These are phyloP conservation scores for Entophlyctis luteolus DNA, from an alignment of 192 early-diverging fungal species.

Conservation along the genomic window DNA sequence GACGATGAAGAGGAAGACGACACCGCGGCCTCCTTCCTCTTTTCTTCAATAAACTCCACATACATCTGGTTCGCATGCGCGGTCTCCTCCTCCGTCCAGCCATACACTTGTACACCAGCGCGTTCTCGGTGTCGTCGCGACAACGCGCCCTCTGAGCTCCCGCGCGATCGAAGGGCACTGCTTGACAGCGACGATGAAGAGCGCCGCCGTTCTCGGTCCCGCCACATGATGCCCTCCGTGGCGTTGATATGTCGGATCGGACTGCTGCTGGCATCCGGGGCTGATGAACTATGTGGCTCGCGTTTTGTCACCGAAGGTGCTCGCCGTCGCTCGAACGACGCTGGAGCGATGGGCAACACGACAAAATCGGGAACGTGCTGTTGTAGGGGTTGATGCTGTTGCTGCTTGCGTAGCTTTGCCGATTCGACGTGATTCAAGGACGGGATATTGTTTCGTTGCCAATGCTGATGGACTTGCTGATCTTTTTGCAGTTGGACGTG, in stretches of 20 bases:
- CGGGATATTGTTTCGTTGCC: background rate
- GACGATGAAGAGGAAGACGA: no score
- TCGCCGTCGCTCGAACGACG: constrained; percentile 12
- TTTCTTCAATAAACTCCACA: constrained; percentile 8
- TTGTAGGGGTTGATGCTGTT: no score
- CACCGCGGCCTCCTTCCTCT: no score
- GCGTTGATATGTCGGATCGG: background rate
- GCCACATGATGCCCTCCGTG: background rate
- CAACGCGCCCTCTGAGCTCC: background rate
- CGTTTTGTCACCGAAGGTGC: background rate
- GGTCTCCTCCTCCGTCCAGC: constrained; percentile 16
- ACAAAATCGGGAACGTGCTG: constrained; percentile 19
- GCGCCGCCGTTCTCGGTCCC: background rate
- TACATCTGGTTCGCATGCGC: constrained; percentile 2
- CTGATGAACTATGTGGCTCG: background rate
- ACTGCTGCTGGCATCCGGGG: background rate
- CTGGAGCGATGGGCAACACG: constrained; percentile 19
- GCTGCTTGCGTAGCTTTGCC: no score
- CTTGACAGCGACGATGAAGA: background rate
- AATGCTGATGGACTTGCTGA: background rate
- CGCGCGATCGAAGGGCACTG: background rate
- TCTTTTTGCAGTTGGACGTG: background rate
- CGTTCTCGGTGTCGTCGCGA: background rate
- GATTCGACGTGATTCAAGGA: background rate
- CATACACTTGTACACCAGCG: no score